Base-by-base conservation (phyloP, 2,329 filamentous ascomycete genomes). In the Aphanoascus verrucosus region DNA sequence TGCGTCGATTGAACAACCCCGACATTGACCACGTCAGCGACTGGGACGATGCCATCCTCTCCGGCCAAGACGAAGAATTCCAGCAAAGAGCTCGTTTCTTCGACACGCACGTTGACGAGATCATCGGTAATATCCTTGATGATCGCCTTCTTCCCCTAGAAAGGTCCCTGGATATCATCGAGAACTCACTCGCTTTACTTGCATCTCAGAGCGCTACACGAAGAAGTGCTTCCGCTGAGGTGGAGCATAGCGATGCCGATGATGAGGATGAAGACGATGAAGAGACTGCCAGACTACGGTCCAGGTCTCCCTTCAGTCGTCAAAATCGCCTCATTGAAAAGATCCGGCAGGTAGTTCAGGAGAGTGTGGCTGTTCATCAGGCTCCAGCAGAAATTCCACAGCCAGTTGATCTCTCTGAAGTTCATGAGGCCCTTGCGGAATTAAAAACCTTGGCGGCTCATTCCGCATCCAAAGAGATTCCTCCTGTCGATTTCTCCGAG, bases 11-110 rank as follows among this genome's bases (percentile, higher is more conserved):
- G 52, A 81, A 84, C 61, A 78, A 77, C 56, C 77, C 76, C 20
- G 69, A 70, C 34, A 78, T 79, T 57, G 74, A 84, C 14, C 82
- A 84, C 20, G 79, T 83, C 56, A 96, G 90, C 65, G 91, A 97
- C 67, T 98, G 93, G 93, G 89, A 94, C 63, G 85, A 85, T 64
- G 82, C 85, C 45, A 83, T 96, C 57, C 85, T 85, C 8, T 86
- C 88, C 15, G 83, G 85, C 34, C 87, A 94, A 63, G 88, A 94
- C 55, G 80, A 82, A 49, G 95, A 94, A 69, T 75, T 97, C 53
- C 82, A 86, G 59, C 82, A 83, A 51, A 82, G 89, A 46, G 87
- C 86, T 58, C 80, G 82, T 45, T 97, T 95, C 77, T 96, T 97
- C 63, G 89, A 97, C 64, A 84, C 82, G 45, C 89, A 87, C 64